Evolutionary conservation across 1,139 yeast genomes (phyloP), one percentile per base, ranked within the genome.

Genomic region (Saccharomyces hybrid): DNA sequence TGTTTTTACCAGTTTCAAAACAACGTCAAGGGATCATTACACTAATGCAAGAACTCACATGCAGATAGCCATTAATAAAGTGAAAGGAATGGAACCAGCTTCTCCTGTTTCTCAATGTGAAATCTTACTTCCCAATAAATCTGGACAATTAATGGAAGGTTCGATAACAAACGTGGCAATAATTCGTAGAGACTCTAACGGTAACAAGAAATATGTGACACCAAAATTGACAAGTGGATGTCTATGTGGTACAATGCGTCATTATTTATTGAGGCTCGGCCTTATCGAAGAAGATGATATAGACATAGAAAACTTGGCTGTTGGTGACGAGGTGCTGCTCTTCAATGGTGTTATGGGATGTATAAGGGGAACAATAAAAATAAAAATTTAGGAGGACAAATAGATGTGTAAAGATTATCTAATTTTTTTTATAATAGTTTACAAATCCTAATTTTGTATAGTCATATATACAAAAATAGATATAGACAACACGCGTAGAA

Each of bases 341-440:
- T 84, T 89, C 68, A 93, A 93, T 69, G 97, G 89, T 1, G 77
- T 93, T 2, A 81, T 84, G 73, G 99, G 99, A 0, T 87, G 88
- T 4, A 81, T 83, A 1, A 78, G 77, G 57, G 97, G 91, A 0
- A 73, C 61, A n/a, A 70, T 85, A 34, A 55, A 51, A 27, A 57
- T 13, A 52, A 31, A 28, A 48, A 32, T 48, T 26, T 23, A 34
- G 11, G 29, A 27, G n/a, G 16, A 32, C 19, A 11, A 19, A 47
- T 7, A n/a, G 23, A 51, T 23, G 46, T 16, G 2, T 11, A 16
- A 8, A 38, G 9, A 38, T 38, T 38, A 38, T 38, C 25, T 16
- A n/a, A 8, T 38, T 38, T 38, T 16, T 38, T 38, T 38, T 38
- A 38, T 38, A 38, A 38, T 38, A 38, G 25, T 38, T 38, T 38